Percentiles rank a stretch among this genome's conserved stretches.
These are phyloP conservation scores for Fusarium sp. DNA, from an alignment of 2,329 filamentous ascomycete genomes.

Conservation along the genomic window DNA sequence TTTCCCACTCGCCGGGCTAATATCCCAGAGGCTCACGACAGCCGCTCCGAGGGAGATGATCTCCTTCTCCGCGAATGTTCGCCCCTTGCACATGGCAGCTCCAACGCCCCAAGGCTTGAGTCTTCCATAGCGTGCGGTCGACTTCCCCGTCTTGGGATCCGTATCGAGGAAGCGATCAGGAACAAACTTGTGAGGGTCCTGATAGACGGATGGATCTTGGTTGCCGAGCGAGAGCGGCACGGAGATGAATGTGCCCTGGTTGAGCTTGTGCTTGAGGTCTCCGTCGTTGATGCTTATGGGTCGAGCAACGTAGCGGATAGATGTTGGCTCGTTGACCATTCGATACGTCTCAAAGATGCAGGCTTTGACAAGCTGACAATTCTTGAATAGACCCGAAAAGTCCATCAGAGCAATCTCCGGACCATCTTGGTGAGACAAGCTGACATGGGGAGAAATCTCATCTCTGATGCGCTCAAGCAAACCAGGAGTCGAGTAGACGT, in stretches of 20 bases:
- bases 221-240: constrained; percentile 29
- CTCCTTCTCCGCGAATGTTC: constrained; percentile 42
- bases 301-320: constrained; percentile 30
- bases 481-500: constrained; percentile 27
- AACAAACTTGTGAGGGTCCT: constrained; percentile 28
- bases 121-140: constrained; percentile 30
- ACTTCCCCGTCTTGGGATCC: constrained; percentile 17
- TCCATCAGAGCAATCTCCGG: constrained; percentile 28
- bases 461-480: constrained; percentile 22
- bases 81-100: constrained; percentile 38
- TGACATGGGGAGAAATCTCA: constrained; percentile 23
- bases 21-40: constrained; percentile 31
- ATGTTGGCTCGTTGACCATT: constrained; percentile 30
- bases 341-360: constrained; percentile 38
- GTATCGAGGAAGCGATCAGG: constrained; percentile 36
- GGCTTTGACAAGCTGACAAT: constrained; percentile 37
- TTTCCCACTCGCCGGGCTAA: constrained; percentile 7
- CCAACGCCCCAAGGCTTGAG: constrained; percentile 39
- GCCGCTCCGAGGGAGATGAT: constrained; percentile 28
- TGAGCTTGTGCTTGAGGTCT: constrained; percentile 18
- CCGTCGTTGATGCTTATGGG: constrained; percentile 27
- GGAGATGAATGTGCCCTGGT: constrained; percentile 33
- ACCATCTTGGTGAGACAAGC: not conserved
- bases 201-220: constrained; percentile 27
- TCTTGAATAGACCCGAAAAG: constrained; percentile 11